Percentiles rank a stretch among this genome's conserved stretches.
Evolutionary conservation across 352 stramenopile species (phyloP).

Genomic region (Phytophthora podocarpi): DNA sequence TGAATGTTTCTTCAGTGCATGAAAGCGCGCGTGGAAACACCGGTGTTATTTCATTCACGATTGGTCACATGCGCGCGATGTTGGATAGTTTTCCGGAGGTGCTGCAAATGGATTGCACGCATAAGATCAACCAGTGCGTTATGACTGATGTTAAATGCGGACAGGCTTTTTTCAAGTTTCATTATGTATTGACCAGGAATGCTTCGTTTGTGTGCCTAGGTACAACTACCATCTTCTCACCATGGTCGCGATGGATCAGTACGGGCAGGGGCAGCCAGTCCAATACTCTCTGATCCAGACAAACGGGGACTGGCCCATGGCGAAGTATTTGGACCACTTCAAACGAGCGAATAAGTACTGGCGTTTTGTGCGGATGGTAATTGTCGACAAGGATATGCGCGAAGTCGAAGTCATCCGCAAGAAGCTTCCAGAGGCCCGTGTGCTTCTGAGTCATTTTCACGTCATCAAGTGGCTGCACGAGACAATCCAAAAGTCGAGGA

Average conservation of each 20-base stretch:
- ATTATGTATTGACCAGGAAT: conserved; percentile 1
- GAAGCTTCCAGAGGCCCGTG: not conserved
- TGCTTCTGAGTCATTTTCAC: not conserved
- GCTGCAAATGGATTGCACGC: conserved; percentile 1
- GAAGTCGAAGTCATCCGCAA: not conserved
- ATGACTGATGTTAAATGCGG: too few relatives aligned
- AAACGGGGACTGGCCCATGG: conserved; percentile 7
- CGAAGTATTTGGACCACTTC: conserved; percentile 1
- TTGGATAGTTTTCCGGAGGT: not conserved
- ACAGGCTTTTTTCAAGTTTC: too few relatives aligned
- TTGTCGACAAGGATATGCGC: conserved; percentile 12
- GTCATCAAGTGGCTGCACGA: too few relatives aligned
- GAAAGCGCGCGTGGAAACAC: conserved; percentile 2
- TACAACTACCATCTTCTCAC: conserved; percentile 8
- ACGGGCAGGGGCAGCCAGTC: conserved; percentile 1
- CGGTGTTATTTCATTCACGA: conserved; percentile 1
- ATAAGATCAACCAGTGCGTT: conserved; percentile 9
- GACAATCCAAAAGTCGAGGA: conserved; percentile 1
- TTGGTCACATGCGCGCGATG: not conserved
- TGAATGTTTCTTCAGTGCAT: not conserved
- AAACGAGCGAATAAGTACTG: conserved; percentile 10
- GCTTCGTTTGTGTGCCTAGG: conserved; percentile 6
- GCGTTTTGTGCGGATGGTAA: conserved; percentile 1
- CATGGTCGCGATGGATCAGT: conserved; percentile 9
- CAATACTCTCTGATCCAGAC: conserved; percentile 11